Conservation (phyloP, 2,329 filamentous ascomycete genomes). For the Ophiostoma montium region DNA sequence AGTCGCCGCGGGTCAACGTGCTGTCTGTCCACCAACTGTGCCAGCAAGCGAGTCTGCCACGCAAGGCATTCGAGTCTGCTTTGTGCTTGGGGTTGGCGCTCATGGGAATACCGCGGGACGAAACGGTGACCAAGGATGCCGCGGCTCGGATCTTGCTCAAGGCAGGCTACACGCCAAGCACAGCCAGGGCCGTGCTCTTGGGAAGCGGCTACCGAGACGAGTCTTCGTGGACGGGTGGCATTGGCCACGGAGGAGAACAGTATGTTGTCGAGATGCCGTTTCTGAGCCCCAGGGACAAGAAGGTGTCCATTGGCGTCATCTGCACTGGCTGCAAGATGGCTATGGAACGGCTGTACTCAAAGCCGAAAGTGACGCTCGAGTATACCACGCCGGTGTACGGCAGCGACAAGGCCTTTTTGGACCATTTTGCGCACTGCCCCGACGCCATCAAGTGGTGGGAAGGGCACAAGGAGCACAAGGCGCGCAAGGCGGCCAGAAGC, state of each 20-base stretch:
- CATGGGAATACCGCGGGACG: no score
- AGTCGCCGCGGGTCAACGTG: constrained; percentile 1
- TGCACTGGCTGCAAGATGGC: constrained; percentile 1
- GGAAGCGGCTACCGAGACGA: background rate
- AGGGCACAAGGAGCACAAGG: background rate
- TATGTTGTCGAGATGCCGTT: constrained; percentile 5
- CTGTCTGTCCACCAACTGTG: background rate
- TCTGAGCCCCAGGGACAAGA: background rate
- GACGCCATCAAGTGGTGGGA: constrained; percentile 2
- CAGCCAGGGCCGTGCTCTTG: background rate
- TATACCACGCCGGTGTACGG: constrained; percentile 3
- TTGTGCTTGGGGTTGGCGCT: background rate
- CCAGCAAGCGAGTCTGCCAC: background rate
- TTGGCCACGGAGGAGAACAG: background rate
- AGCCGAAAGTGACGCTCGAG: background rate
- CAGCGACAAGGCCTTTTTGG: background rate
- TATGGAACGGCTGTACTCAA: background rate
- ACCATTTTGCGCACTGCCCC: background rate
- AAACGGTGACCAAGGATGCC: background rate
- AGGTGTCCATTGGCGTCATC: background rate
- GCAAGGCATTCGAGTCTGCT: background rate
- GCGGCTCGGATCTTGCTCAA: background rate
- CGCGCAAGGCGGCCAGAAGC: background rate
- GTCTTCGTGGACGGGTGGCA: background rate
- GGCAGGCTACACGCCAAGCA: background rate